These are phyloP conservation scores for Kernera saxatilis DNA, from an alignment of 345 rosid species.

Conservation along the genomic window DNA sequence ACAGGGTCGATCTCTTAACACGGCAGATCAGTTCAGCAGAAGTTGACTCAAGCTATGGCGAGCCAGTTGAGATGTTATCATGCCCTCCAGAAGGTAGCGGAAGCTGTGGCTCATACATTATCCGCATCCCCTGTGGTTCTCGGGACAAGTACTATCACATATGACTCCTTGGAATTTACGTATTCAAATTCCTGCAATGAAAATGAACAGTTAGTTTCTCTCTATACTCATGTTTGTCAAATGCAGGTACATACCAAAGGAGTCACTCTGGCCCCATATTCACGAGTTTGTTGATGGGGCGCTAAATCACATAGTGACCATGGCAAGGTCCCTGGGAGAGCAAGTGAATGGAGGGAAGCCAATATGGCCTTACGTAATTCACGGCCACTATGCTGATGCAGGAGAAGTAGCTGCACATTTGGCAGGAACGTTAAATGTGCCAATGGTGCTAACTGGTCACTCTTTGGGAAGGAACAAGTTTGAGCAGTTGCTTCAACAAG, in stretches of 20 bases:
- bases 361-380: slow-evolving; percentile 94
- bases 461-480: slow-evolving; percentile 97
- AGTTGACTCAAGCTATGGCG: slow-evolving; percentile 97
- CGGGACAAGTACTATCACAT: slow-evolving; percentile 70
- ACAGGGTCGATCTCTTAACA: slow-evolving; percentile 92
- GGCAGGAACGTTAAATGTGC: slow-evolving; percentile 91
- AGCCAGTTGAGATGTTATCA: slow-evolving; percentile 82
- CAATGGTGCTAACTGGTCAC: slow-evolving; percentile 97
- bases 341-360: slow-evolving; percentile 72
- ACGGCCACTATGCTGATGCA: slow-evolving; percentile 96
- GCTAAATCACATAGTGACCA: slow-evolving; percentile 74
- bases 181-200: neutral
- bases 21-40: slow-evolving; percentile 83
- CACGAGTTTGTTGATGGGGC: slow-evolving; percentile 98
- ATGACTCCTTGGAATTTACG: slow-evolving; percentile 30
- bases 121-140: slow-evolving; percentile 91
- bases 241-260: slow-evolving; percentile 44
- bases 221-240: neutral
- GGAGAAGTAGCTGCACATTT: slow-evolving; percentile 90
- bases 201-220: neutral
- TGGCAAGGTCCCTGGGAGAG: slow-evolving; percentile 85
- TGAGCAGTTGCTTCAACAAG: slow-evolving; percentile 92
- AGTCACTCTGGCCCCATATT: slow-evolving; percentile 83
- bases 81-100: slow-evolving; percentile 58
- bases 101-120: slow-evolving; percentile 77